Base-by-base conservation (phyloP, 495 filamentous ascomycete species). In the Parmelia sp. region DNA sequence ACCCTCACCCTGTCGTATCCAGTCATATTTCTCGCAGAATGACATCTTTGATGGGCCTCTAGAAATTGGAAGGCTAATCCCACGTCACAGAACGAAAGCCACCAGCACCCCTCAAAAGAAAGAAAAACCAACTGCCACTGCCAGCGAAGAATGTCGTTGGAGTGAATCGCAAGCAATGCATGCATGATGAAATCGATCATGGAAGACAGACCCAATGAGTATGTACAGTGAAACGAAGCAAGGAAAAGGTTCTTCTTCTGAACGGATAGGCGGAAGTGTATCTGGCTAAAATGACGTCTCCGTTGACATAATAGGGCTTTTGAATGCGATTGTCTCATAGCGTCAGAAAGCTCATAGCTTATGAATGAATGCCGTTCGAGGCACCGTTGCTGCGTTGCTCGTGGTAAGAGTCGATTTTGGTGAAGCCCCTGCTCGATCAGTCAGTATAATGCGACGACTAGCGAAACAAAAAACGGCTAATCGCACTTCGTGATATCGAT, bases 381-480 rank as follows among this genome's bases (percentile, higher is more conserved):
- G 77, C 77, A 37, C 76, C 72, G 60, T 78, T 80, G 70, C 73
- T 81, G 44, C 78, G 63, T 63, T 80, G 79, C 47, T 78, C 78
- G 72, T 90, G 87, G 70, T 83, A 90, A 2, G 83, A 82, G 23
- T 86, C 84, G 62, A 90, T 90, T 58, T 82, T 83, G 74, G 87
- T 85, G 74, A 90, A 90, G 3, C 87, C 87, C 71, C 86, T 89
- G 63, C 63, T 63, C 57, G 44, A 69, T 77, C 71, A 77, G 75
- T 65, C 36, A 68, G 57, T 11, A 39, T 64, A 19, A 47, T 19
- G 36, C 29, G 21, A 21, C 40, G 14, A 60, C 12, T n/a, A 19
- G 27, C n/a, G 17, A 17, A 40, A n/a, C 7, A 59, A 62, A 44
- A 11, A 19, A 27, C 27, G 37, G n/a, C 14, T 10, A 56, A 35